Evolutionary conservation across 331 rosid genomes (phyloP), one percentile per base, ranked within the genome.

Genomic region (Telfairia occidentalis): DNA sequence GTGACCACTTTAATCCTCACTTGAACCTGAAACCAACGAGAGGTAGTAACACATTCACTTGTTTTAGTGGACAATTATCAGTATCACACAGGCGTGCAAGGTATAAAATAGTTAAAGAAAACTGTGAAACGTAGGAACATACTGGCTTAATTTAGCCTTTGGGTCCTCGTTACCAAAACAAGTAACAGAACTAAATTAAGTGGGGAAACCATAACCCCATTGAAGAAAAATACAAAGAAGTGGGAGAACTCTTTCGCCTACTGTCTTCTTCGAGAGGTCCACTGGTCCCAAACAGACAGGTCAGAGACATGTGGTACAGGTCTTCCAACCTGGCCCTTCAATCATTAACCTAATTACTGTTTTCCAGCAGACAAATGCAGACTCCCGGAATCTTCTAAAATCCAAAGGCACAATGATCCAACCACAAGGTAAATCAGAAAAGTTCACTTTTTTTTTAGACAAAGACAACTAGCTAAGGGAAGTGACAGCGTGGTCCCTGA

Each of bases 1-100:
- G 88, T 77, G 45, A 87, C 96, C 75, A 90, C 97, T 91, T 90
- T 94, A 83, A 91, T 84, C 86, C 96, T 90, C 77, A 94, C 92
- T 64, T 89, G 83, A 2, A 94, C 96, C 97, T 94, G 92, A 82
- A 82, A 71, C 76, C 55, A 81, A 32, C 75, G 71, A 48, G 49
- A 57, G 78, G 79, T 16, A 42, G 59, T 34, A 79, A 35, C 73
- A 28, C 77, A 45, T 42, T 67, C 38, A 43, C 19, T 69, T 21
- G 10, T 7, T 43, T 23, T 26, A 24, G 50, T 66, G 73, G 19
- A 50, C n/a, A 66, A 53, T 40, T 23, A 54, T 43, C 48, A 53
- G 28, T 23, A 54, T 43, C 48, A 55, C 24, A 10, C 42, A 0
- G 4, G 64, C 55, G 12, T 63, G 71, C 71, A 8, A 34, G 15